Evolutionary conservation across 768 basidiomycete species (phyloP), one percentile per base, ranked within the genome.

Genomic region (Podaxis sp.): DNA sequence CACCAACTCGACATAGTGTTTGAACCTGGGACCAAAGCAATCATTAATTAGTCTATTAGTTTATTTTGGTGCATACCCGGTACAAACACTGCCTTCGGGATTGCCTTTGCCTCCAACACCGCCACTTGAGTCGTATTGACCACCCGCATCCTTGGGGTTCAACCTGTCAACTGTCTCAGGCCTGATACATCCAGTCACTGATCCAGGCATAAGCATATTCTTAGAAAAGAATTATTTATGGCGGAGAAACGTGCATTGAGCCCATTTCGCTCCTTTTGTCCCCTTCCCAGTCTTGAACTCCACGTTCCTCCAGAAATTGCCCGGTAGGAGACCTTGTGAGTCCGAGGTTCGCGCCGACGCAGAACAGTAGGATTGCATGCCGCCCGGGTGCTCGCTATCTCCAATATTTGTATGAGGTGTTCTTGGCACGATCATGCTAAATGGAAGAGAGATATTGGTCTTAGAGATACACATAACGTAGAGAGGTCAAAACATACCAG

Each of bases 71-170:
- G 70, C 73, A 44, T 59, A 80, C 78, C 82, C 82, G 16, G 77
- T 62, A 62, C 83, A 84, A 7, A 74, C 71, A 62, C 80, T 82
- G 5, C 79, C 82, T 47, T 72, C 67, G 7, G 82, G 82, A 63
- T 83, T 83, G 2, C 83, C 83, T 5, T 62, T 64, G 3, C 82
- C 81, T 36, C 77, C 79, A 2, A 57, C 76, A 13, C 82, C 83
- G 35, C 83, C 83, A 63, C 78, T 81, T 16, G 82, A 83, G 64
- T 83, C 82, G 64, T 84, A 84, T 65, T 83, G 82, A 4, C 83
- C 83, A 36, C 83, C 83, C 4, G 62, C 71, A 63, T 84, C 83
- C 46, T 66, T 68, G 4, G 79, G 67, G 64, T 82, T 81, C 27
- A 83, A 69, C 2, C 81, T 73, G 61, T 66, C 69, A 35, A 82